Evolutionary conservation across 495 filamentous ascomycete genomes (phyloP).

Genomic region (Sporormia fimetaria): DNA sequence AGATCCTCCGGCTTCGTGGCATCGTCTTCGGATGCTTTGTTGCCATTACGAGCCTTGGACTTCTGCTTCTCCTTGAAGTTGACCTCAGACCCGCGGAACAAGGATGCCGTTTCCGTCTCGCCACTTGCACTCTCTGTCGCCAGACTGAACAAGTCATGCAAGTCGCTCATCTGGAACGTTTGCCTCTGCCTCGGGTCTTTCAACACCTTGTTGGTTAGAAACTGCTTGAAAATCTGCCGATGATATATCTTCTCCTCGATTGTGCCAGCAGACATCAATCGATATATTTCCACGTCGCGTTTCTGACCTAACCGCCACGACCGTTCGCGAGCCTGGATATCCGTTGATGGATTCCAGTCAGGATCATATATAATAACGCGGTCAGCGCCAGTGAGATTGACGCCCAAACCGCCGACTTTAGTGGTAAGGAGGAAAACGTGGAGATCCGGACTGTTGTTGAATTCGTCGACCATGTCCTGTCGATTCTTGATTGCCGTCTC

Average conservation of each 20-base stretch:
- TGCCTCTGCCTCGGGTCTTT: slow-evolving; percentile 83
- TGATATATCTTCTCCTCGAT: slow-evolving; percentile 99
- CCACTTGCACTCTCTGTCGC: slow-evolving; percentile 50
- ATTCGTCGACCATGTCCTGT: slow-evolving; percentile 76
- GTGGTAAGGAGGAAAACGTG: slow-evolving; percentile 91
- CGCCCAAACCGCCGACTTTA: slow-evolving; percentile 83
- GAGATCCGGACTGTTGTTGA: slow-evolving; percentile 68
- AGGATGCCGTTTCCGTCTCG: slow-evolving; percentile 66
- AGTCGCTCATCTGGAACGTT: slow-evolving; percentile 70
- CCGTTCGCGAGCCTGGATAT: slow-evolving; percentile 87
- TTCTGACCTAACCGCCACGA: slow-evolving; percentile 95
- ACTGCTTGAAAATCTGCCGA: slow-evolving; percentile 94
- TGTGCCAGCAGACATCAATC: slow-evolving; percentile 90
- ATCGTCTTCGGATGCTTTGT: slow-evolving; percentile 25
- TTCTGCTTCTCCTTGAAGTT: slow-evolving; percentile 40
- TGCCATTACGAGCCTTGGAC: slow-evolving; percentile 10
- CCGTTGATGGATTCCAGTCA: slow-evolving; percentile 94
- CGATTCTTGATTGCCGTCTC: slow-evolving; percentile 71
- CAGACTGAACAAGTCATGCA: slow-evolving; percentile 84
- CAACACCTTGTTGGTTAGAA: slow-evolving; percentile 86
- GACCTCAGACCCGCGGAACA: slow-evolving; percentile 77
- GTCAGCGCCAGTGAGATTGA: slow-evolving; percentile 89
- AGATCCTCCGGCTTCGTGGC: slow-evolving; percentile 17
- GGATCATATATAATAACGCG: slow-evolving; percentile 96
- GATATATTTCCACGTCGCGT: slow-evolving; percentile 83